A percentile compares a stretch with the other conserved stretches of the same genome.
These are phyloP conservation scores for Linaria vulgaris DNA, from an alignment of 257 asterid genomes.

Conservation along the genomic window DNA sequence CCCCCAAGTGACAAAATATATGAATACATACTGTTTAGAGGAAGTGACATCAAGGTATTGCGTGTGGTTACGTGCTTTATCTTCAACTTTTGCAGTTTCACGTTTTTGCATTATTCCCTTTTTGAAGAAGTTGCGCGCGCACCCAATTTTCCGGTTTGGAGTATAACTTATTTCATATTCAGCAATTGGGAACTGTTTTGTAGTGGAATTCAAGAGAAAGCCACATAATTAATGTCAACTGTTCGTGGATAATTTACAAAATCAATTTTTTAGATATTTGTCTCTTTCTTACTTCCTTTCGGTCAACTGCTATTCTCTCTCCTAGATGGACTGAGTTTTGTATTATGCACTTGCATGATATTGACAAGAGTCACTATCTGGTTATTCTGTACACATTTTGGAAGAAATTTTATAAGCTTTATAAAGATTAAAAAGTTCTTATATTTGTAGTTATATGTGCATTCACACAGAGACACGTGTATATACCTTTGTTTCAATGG, in stretches of 20 bases:
- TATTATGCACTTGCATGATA: neutral
- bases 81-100: neutral
- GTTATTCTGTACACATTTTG: neutral
- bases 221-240: neutral
- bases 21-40: slow-evolving; percentile 89
- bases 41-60: slow-evolving; percentile 89
- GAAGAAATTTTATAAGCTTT: neutral
- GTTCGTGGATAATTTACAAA: neutral
- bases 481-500: neutral
- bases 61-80: neutral
- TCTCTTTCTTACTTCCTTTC: neutral
- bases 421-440: neutral
- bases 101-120: slow-evolving; percentile 11
- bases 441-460: too few species aligned
- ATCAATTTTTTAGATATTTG: neutral
- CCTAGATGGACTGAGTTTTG: neutral
- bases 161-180: slow-evolving; percentile 13
- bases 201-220: slow-evolving; percentile 20
- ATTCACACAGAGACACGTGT: neutral
- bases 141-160: slow-evolving; percentile 2
- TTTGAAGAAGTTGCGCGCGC: neutral
- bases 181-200: neutral
- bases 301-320: neutral
- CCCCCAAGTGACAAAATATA: slow-evolving; percentile 85
- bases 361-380: neutral